Percentiles rank a stretch among this genome's conserved stretches.
phyloP scores from a whole-genome alignment of 2,329 filamentous ascomycete species.

The Aspergillus jensenii region DNA sequence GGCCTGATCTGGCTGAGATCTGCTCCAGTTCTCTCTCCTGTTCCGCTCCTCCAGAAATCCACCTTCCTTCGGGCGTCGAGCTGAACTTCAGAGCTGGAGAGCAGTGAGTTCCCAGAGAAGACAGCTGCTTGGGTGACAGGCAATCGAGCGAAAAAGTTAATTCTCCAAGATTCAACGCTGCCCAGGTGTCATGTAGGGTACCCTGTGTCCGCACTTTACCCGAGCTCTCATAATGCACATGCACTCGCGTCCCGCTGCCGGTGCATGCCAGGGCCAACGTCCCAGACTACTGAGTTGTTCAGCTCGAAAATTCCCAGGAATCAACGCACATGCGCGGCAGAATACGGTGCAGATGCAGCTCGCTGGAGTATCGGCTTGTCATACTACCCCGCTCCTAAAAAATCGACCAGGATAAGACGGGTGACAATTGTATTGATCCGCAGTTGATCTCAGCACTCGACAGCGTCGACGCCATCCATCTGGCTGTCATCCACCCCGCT shows the following conservation, averaged over 20 bases:
- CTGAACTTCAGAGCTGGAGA: conserved; percentile 9
- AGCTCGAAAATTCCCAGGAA: conserved; percentile 8
- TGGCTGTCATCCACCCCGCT: conserved; percentile 11
- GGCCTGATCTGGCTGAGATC: conserved; percentile 8
- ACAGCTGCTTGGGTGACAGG: not conserved
- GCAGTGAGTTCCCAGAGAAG: not conserved
- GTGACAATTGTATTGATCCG: conserved; percentile 10
- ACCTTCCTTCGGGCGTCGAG: not conserved
- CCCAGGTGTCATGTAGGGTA: not conserved
- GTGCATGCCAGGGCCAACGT: not conserved
- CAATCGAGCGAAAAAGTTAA: not conserved
- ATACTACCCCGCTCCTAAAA: conserved; percentile 16
- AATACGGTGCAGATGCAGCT: not conserved
- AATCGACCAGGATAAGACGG: conserved; percentile 8
- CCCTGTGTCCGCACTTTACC: not conserved
- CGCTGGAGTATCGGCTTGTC: conserved; percentile 1
- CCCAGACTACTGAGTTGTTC: not conserved
- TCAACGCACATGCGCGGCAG: conserved; percentile 7
- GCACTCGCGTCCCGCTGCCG: not conserved
- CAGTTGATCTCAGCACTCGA: conserved; percentile 6
- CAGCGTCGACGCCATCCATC: conserved; percentile 11
- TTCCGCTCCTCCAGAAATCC: not conserved
- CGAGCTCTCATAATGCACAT: conserved; percentile 1
- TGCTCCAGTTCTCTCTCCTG: not conserved
- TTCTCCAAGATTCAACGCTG: not conserved